These are phyloP conservation scores for Dendrobium nobile DNA, from an alignment of 106 monocot species.

Conservation along the genomic window DNA sequence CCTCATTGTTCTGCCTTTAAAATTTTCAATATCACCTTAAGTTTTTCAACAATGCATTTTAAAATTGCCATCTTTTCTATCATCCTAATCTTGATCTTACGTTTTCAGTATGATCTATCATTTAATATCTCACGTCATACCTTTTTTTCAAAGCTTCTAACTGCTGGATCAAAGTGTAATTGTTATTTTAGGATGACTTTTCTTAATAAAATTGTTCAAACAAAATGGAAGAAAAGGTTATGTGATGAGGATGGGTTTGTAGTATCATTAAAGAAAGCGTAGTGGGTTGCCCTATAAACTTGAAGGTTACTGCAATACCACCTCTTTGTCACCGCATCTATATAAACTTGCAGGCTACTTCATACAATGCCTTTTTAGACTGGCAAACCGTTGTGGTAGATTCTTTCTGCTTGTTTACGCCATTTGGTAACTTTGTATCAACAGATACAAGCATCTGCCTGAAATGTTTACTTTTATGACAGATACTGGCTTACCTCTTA, in stretches of 20 bases:
- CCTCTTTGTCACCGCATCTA: not conserved
- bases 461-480: not conserved
- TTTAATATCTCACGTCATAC: no score
- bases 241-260: not conserved
- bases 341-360: not conserved
- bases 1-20: no score
- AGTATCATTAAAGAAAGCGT: not conserved
- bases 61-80: no score
- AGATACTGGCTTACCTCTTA: conserved; percentile 61
- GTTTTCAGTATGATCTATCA: no score
- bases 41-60: no score
- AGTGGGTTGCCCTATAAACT: not conserved
- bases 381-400: no score
- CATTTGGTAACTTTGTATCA: no score
- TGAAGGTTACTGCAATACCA: not conserved
- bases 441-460: not conserved
- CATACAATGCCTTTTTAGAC: not conserved
- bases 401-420: no score
- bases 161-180: not conserved
- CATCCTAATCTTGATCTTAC: no score
- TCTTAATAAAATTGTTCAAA: not conserved
- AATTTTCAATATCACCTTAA: no score
- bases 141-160: no score
- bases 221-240: not conserved
- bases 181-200: not conserved